These are phyloP conservation scores for Luffa acutangula DNA, from an alignment of 306 rosid species.

Conservation along the genomic window DNA sequence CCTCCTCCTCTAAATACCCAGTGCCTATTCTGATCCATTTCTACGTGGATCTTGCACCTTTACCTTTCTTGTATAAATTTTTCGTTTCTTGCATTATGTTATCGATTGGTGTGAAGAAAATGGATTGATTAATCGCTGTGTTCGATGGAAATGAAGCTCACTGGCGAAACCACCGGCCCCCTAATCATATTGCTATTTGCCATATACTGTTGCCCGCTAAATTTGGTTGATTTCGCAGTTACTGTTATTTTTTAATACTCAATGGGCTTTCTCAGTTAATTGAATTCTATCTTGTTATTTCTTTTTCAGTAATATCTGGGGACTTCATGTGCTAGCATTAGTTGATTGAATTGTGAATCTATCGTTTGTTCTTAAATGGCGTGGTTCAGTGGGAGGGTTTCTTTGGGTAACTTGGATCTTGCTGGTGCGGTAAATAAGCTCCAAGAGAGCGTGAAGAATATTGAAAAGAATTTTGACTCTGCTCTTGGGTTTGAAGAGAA, in stretches of 20 bases:
- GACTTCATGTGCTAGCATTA: constrained; percentile 20
- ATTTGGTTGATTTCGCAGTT: background rate
- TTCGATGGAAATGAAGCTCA: background rate
- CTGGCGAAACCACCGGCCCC: background rate
- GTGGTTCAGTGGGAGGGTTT: constrained; percentile 75
- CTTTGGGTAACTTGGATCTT: constrained; percentile 89
- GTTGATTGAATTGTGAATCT: constrained; percentile 14
- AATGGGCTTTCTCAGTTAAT: background rate
- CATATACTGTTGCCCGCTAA: background rate
- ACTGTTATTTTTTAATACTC: background rate
- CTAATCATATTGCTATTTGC: background rate
- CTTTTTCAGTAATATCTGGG: constrained; percentile 8
- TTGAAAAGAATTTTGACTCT: constrained; percentile 88
- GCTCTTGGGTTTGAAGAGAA: constrained; percentile 88
- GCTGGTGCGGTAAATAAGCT: constrained; percentile 98
- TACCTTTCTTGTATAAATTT: background rate
- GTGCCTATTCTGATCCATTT: background rate
- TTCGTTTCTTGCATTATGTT: background rate
- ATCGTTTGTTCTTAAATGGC: constrained; percentile 53
- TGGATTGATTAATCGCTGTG: background rate
- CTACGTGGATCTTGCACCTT: background rate
- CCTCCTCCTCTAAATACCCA: background rate
- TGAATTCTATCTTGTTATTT: background rate
- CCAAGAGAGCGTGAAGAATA: constrained; percentile 97
- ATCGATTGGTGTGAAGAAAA: background rate